Evolutionary conservation across 257 asterid species (phyloP).

Genomic region (Lycium barbarum): DNA sequence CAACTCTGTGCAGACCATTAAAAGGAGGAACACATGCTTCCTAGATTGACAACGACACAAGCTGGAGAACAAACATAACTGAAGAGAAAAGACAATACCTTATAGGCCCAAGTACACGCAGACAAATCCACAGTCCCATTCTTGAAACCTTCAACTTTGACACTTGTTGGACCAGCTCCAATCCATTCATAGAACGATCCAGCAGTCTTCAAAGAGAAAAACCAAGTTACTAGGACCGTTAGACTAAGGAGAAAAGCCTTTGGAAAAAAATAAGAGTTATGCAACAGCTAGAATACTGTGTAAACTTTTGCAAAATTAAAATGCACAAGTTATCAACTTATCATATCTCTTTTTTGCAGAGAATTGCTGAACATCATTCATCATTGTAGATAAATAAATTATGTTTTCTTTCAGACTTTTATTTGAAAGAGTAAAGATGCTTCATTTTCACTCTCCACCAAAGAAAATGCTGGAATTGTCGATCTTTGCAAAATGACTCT

Average conservation of each 20-base stretch:
- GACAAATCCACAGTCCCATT: conserved; percentile 73
- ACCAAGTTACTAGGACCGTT: neutral
- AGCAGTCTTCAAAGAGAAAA: conserved; percentile 64
- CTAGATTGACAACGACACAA: conserved; percentile 2
- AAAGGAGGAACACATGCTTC: conserved; percentile 24
- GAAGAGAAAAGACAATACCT: conserved; percentile 52
- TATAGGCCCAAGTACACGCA: conserved; percentile 67
- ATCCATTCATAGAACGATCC: conserved; percentile 86
- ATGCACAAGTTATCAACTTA: neutral
- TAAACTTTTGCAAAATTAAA: neutral
- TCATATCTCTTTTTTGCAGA: neutral
- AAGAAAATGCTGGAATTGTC: conserved; percentile 13
- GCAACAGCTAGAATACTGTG: neutral
- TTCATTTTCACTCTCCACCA: neutral
- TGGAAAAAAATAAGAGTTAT: conserved; percentile 5
- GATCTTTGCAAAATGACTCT: neutral
- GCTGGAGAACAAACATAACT: conserved; percentile 13
- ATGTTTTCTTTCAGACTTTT: neutral
- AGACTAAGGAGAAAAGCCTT: neutral
- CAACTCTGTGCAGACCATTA: neutral
- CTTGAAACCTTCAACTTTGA: conserved; percentile 69
- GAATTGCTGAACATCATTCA: neutral
- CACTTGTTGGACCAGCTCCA: conserved; percentile 86
- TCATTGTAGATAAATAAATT: neutral
- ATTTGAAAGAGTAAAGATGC: neutral